Conservation (phyloP, 148 eudicot species). For the Dianthus caryophyllus region DNA sequence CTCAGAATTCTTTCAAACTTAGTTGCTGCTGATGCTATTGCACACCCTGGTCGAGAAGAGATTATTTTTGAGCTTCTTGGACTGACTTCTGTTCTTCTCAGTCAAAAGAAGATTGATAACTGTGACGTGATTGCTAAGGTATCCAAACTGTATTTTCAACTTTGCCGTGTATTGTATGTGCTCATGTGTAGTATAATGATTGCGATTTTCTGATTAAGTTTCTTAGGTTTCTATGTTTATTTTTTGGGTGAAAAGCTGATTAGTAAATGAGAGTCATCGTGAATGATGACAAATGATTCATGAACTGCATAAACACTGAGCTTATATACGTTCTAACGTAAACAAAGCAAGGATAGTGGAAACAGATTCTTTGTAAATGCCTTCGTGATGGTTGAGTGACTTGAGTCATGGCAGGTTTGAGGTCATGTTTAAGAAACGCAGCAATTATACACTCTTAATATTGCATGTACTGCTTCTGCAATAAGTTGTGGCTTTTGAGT, state of each 20-base stretch:
- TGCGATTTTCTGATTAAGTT: background rate
- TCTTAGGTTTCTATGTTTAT: no score
- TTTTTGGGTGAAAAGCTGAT: no score
- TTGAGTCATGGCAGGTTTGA: no score
- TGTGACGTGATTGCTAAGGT: conserved; percentile 80
- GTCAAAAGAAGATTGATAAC: conserved; percentile 43
- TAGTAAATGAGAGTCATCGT: no score
- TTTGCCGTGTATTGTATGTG: no score
- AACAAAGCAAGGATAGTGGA: background rate
- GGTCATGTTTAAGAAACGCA: background rate
- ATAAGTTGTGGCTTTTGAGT: background rate
- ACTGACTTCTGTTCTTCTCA: conserved; percentile 45
- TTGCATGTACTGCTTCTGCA: background rate
- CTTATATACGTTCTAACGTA: background rate
- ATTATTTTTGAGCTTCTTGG: conserved; percentile 71
- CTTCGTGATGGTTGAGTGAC: background rate
- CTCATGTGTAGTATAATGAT: no score
- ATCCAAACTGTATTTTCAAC: conserved; percentile 21
- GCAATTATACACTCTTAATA: background rate
- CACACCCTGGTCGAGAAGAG: conserved; percentile 59
- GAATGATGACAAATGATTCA: background rate
- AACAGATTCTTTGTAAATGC: background rate
- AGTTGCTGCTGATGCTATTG: conserved; percentile 74
- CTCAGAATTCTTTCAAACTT: conserved; percentile 79
- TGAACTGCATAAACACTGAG: background rate